These are phyloP conservation scores for Polygonum aviculare DNA, from an alignment of 148 eudicot genomes.

Conservation along the genomic window DNA sequence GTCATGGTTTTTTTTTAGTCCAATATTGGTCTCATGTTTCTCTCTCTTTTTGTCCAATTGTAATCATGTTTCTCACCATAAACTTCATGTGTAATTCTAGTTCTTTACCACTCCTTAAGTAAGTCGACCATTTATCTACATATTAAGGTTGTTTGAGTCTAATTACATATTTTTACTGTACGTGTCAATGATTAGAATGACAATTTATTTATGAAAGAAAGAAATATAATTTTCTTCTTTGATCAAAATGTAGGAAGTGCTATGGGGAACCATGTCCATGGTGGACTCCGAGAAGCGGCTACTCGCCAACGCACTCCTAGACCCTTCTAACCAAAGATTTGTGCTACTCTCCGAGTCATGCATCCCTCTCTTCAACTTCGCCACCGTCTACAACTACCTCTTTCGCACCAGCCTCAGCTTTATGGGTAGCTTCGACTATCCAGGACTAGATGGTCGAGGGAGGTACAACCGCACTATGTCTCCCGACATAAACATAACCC, in stretches of 20 bases:
- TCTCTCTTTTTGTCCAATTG: too few species aligned
- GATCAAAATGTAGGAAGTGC: constrained; percentile 31
- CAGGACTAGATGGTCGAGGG: constrained; percentile 50
- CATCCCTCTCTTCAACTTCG: constrained; percentile 74
- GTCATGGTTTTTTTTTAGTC: too few species aligned
- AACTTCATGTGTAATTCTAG: neutral
- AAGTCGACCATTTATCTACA: too few species aligned
- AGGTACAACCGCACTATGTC: constrained; percentile 48
- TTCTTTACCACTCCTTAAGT: neutral
- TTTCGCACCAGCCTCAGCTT: constrained; percentile 31
- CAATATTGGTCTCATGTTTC: too few species aligned
- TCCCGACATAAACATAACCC: constrained; percentile 31
- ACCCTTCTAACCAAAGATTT: constrained; percentile 54
- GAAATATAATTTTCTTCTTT: neutral
- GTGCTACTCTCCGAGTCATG: constrained; percentile 72
- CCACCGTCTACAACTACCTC: constrained; percentile 54
- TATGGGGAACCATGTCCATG: constrained; percentile 82
- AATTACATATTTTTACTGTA: too few species aligned
- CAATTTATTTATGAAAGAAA: too few species aligned
- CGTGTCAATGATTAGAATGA: too few species aligned
- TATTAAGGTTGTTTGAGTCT: too few species aligned
- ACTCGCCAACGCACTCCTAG: constrained; percentile 64
- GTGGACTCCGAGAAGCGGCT: constrained; percentile 76
- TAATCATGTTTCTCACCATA: too few species aligned
- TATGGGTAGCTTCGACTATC: constrained; percentile 40